Evolutionary conservation across 139 green algal species (phyloP).

Genomic region (Volvox africanus): DNA sequence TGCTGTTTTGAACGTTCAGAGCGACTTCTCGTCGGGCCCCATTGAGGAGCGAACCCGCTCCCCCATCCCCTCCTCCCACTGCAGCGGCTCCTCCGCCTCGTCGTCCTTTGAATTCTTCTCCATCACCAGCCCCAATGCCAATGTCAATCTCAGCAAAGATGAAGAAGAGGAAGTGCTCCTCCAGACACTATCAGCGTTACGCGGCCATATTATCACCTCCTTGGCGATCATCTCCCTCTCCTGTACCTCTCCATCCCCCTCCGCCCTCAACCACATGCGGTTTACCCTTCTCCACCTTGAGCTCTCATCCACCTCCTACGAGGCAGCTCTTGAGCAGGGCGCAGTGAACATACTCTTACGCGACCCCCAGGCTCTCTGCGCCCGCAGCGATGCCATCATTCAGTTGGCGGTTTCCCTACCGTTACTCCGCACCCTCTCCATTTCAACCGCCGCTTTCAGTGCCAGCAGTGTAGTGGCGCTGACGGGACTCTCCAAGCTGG

Average conservation of each 20-base stretch:
- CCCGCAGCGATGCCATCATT: conserved; percentile 4
- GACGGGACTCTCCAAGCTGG: background rate
- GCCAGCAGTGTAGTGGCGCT: background rate
- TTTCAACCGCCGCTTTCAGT: background rate
- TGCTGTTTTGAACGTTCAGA: too few relatives aligned
- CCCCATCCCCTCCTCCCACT: too few relatives aligned
- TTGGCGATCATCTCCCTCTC: background rate
- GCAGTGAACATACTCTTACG: background rate
- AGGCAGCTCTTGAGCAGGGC: background rate
- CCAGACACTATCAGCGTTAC: background rate
- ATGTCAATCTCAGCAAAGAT: background rate
- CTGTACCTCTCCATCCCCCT: background rate
- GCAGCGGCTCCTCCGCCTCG: too few relatives aligned
- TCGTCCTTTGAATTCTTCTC: too few relatives aligned
- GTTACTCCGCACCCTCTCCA: conserved; percentile 3
- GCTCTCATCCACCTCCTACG: background rate
- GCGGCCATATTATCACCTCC: background rate
- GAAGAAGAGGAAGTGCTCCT: background rate
- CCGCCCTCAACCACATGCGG: background rate
- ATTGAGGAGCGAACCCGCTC: too few relatives aligned
- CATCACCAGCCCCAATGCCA: too few relatives aligned
- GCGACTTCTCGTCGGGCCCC: too few relatives aligned
- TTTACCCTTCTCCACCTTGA: background rate
- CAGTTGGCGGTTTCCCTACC: conserved; percentile 1
- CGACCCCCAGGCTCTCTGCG: background rate